Evolutionary conservation across 116 monocot genomes (phyloP), one percentile per base, ranked within the genome.

Genomic region (Iris pallida): DNA sequence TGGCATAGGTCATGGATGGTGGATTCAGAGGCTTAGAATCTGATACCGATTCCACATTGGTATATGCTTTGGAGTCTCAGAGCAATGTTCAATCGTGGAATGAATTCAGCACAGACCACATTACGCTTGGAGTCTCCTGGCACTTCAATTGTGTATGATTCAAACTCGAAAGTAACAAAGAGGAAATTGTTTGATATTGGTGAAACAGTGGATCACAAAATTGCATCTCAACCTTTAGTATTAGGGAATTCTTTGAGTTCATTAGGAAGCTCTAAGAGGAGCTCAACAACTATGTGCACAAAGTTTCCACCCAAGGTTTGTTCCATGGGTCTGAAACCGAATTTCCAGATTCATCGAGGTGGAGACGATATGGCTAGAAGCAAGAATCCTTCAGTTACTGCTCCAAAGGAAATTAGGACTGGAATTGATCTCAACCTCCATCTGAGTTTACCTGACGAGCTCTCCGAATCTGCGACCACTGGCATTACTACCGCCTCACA

Each of bases 231-330:
- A 11, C 46, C 69, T 15, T 71, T 85, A 11, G 75, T 71, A 78
- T 70, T 81, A 43, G 73, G 68, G 15, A 57, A 17, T 15, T 81
- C 84, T 2, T 52, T 76, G 41, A 78, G 75, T 74, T 78, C 78
- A 2, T 88, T 88, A 46, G 85, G 85, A n/a, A 81, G 68, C 71
- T 81, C 85, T 71, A 88, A 81, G 61, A 65, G 72, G 62, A 88
- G 92, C 61, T 85, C 85, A 4, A 68, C 80, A 52, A 81, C 83
- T 71, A 61, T 49, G 12, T 85, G 63, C 70, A 78, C 84, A 53
- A 49, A 70, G 17, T 80, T 82, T 14, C 76, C 92, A 16, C 68
- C 76, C 5, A 80, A 88, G 47, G 85, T 69, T 42, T 74, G 78
- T n/a, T 91, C 85, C 18, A 63, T 76, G 54, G 79, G 85, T 58